Conservation (phyloP, 768 basidiomycete genomes). For the Rhizopogon vulgaris region DNA sequence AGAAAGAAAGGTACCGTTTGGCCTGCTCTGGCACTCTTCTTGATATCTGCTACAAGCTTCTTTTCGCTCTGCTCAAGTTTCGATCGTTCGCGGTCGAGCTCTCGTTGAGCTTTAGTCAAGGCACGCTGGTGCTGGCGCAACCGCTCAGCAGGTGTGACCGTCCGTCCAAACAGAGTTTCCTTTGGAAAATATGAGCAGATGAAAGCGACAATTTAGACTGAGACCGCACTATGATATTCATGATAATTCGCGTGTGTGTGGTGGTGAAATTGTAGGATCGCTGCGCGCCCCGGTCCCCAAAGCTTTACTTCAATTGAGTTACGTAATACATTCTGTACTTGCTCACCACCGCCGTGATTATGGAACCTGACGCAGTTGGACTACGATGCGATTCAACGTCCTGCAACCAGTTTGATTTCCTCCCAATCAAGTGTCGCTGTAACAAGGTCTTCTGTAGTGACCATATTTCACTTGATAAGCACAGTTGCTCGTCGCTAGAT, state of each 20-base stretch:
- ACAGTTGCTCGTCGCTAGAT: constrained; percentile 40
- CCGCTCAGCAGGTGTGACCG: constrained; percentile 93
- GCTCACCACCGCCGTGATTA: constrained; percentile 13
- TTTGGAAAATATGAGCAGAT: constrained; percentile 28
- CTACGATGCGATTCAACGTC: constrained; percentile 53
- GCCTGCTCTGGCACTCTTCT: constrained; percentile 91
- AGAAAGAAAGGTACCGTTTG: constrained; percentile 64
- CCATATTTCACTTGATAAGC: constrained; percentile 56
- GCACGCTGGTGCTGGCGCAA: constrained; percentile 95
- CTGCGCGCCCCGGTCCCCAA: background rate
- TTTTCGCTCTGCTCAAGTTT: constrained; percentile 97
- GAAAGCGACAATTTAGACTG: background rate
- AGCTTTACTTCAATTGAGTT: background rate
- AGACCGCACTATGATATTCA: constrained; percentile 69
- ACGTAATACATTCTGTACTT: background rate
- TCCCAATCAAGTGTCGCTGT: constrained; percentile 72
- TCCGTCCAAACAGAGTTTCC: constrained; percentile 94
- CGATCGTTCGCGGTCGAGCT: constrained; percentile 90
- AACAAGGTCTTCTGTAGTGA: constrained; percentile 51
- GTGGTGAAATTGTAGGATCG: background rate
- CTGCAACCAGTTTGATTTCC: constrained; percentile 65
- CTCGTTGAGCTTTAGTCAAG: constrained; percentile 94
- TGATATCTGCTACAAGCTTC: constrained; percentile 93
- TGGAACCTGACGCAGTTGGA: constrained; percentile 52
- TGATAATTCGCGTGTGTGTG: constrained; percentile 27